Percentiles rank a stretch among this genome's conserved stretches.
Conservation (phyloP, 257 asterid species). For the Ocimum tenuiflorum region DNA sequence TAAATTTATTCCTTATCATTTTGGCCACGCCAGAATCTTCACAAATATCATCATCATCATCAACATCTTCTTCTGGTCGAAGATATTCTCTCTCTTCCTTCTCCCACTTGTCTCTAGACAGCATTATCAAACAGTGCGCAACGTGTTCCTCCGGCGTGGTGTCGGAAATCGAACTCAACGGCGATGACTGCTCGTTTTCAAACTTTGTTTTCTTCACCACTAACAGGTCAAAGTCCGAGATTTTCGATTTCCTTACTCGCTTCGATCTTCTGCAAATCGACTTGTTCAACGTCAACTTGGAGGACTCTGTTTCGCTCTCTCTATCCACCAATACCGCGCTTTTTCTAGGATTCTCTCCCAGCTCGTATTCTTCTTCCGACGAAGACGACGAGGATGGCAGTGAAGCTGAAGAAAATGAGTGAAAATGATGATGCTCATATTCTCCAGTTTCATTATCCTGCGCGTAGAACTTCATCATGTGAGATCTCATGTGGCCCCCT, state of each 20-base stretch:
- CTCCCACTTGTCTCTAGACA: conserved; percentile 59
- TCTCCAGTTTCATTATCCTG: conserved; percentile 10
- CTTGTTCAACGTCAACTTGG: conserved; percentile 16
- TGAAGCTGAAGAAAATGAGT: conserved; percentile 25
- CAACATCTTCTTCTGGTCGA: not conserved
- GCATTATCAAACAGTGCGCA: conserved; percentile 74
- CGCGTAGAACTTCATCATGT: conserved; percentile 38
- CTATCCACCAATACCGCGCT: conserved; percentile 25
- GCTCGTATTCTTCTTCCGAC: conserved; percentile 10
- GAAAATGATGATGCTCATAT: conserved; percentile 20
- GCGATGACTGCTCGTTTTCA: conserved; percentile 27
- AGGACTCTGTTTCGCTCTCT: conserved; percentile 63
- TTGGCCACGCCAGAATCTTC: conserved; percentile 29
- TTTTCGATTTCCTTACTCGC: conserved; percentile 33
- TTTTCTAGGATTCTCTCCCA: conserved; percentile 21
- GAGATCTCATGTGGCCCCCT: conserved; percentile 97
- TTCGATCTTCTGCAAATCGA: conserved; percentile 39
- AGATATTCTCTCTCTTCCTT: conserved; percentile 18
- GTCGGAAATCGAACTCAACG: conserved; percentile 67
- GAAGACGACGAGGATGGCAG: conserved; percentile 17
- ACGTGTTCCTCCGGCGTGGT: conserved; percentile 68
- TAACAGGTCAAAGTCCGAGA: conserved; percentile 19
- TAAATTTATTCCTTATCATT: conserved; percentile 25
- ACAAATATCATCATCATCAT: conserved; percentile 1
- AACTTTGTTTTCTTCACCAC: conserved; percentile 19